Evolutionary conservation across 1,139 yeast species (phyloP), one percentile per base, ranked within the genome.

Genomic region (Scheffersomyces insectosa): DNA sequence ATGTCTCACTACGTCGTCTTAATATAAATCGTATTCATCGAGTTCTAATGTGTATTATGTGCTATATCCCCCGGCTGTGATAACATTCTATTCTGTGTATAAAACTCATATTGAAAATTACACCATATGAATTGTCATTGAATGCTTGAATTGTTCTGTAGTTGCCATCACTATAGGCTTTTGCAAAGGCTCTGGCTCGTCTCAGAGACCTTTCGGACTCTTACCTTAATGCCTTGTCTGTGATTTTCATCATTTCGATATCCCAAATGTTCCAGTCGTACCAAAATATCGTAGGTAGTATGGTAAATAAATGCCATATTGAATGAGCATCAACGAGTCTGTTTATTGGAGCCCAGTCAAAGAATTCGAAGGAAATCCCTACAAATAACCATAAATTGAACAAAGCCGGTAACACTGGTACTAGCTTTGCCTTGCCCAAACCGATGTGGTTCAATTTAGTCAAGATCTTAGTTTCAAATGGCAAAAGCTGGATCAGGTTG

Each of bases 201-300:
- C 3, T 20, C 25, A 20, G 8, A 20, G 25, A 6, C 6, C 8
- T 12, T 36, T 27, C 6, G 12, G 25, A 8, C 25, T 5, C 25
- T 20, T 13, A 36, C 9, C 34, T 31, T 20, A 14, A n/a, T 5
- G 36, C 31, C 11, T 37, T 36, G 13, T 40, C 42, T 12, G 43
- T 42, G 28, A 63, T 45, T 45, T 60, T 68, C 47, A 58, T 50
- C 51, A 71, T 51, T 50, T 74, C 79, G 38, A 74, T 47, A 47
- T 74, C 79, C 79, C 79, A 74, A n/a, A 73, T 62, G 46, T 70
- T 72, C 79, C 79, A 74, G 47, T 73, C 78, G 48, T 62, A 72
- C 79, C 79, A 74, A 7, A 74, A 54, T 6, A 71, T 48, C 13
- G 73, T 66, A 1, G 79, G 79, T 41, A 70, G 59, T 2, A 73